Evolutionary conservation across 108 stramenopile species (phyloP).

Genomic region (Schizochytrium sp.): DNA sequence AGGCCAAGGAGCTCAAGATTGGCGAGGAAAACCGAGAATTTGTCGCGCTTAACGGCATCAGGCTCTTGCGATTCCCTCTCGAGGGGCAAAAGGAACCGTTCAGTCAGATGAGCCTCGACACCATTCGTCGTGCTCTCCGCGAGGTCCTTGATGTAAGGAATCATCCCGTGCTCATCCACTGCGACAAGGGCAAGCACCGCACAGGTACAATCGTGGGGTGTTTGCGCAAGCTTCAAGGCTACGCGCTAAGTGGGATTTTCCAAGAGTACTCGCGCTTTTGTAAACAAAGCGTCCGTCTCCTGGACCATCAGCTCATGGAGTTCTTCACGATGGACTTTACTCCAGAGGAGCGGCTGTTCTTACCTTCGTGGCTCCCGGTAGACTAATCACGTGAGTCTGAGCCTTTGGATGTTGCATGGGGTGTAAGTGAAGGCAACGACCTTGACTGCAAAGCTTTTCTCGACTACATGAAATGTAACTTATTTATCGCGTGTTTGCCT

Average conservation of each 20-base stretch:
- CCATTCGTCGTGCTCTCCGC: neutral
- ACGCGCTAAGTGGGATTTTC: neutral
- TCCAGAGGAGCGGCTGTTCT: neutral
- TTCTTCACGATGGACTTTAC: constrained; percentile 11
- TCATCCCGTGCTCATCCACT: constrained; percentile 28
- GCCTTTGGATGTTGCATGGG: too few species aligned
- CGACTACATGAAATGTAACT: neutral
- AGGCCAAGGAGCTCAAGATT: neutral
- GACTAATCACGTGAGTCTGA: neutral
- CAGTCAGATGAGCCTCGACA: neutral
- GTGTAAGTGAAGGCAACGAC: too few species aligned
- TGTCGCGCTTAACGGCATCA: neutral
- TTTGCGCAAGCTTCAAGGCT: constrained; percentile 20
- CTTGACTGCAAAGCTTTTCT: neutral
- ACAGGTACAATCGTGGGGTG: constrained; percentile 23
- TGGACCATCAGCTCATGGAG: constrained; percentile 25
- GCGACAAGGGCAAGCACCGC: constrained; percentile 32
- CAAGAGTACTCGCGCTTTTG: constrained; percentile 19
- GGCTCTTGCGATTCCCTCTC: neutral
- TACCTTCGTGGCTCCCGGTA: neutral
- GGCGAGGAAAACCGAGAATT: constrained; percentile 20
- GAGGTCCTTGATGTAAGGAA: constrained; percentile 9
- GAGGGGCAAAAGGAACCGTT: constrained; percentile 27
- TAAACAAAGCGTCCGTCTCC: neutral
- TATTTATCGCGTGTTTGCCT: too few species aligned